Evolutionary conservation across 2,329 filamentous ascomycete species (phyloP), one percentile per base, ranked within the genome.

Genomic region (Phialophora verrucosa): DNA sequence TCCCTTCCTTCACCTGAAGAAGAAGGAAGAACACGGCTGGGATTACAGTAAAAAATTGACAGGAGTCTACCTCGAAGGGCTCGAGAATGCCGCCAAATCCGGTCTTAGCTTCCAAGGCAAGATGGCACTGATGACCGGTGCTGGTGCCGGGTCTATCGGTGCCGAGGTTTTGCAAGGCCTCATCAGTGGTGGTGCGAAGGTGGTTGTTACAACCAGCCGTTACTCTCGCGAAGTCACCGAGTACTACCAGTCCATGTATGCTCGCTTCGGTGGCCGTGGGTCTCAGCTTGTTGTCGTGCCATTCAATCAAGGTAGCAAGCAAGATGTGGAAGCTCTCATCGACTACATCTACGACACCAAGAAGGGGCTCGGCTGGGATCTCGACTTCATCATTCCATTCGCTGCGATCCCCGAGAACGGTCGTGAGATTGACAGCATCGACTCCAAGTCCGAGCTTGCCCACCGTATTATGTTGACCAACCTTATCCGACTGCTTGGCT

Each of bases 391-490:
- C 69, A 87, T 99, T 71, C 95, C 95, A 12, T 99, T 99, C 77
- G 95, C 95, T 69, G 95, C 95, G 74, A 99, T 99, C 71, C 92
- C 96, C 0, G 95, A 98, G 83, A 97, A 97, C 73, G 95, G 96
- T 61, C 93, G 95, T 70, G 93, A 99, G 79, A 98, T 99, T 68
- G 95, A 99, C 77, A 90, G 85, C 77, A 93, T 99, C 71, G 96
- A 99, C 80, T 97, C 93, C 70, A 96, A 95, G 81, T 98, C 95
- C 14, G 95, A 99, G 83, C 88, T 99, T 70, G 95, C 95, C 72
- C 95, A 99, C 79, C 92, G 95, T 71, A 97, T 99, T 83, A 98
- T 99, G 95, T 84, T 99, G 78, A 99, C 95, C 75, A 99, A 99
- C 80, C 85, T 99, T 10, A 84, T 98, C 70, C 92, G 95, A 73